A percentile compares a stretch with the other conserved stretches of the same genome.
Conservation (phyloP, 495 filamentous ascomycete species). For the Apiosordaria backusii region DNA sequence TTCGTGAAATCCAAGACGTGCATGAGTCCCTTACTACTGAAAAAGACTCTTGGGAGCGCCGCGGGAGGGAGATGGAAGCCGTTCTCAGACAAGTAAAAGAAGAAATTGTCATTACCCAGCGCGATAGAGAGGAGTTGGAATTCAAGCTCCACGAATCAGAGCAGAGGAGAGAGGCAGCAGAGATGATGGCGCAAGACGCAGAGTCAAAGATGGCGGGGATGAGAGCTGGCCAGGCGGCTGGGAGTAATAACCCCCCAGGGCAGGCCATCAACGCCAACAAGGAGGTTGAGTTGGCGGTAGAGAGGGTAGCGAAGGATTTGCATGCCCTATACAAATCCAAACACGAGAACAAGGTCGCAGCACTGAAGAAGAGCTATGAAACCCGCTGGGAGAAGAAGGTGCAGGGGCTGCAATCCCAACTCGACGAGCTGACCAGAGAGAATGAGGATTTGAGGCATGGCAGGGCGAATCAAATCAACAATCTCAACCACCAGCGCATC, state of each 20-base stretch:
- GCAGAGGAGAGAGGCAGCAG: constrained; percentile 59
- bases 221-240: constrained; percentile 48
- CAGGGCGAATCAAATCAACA: constrained; percentile 59
- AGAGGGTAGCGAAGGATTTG: constrained; percentile 82
- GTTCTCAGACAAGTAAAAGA: constrained; percentile 74
- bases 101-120: constrained; percentile 72
- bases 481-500: constrained; percentile 49
- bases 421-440: constrained; percentile 64
- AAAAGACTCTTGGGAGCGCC: constrained; percentile 75
- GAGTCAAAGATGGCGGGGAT: constrained; percentile 70
- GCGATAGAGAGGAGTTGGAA: constrained; percentile 68
- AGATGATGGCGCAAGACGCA: constrained; percentile 64
- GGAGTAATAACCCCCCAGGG: constrained; percentile 23
- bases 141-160: constrained; percentile 72
- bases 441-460: constrained; percentile 68
- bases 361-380: constrained; percentile 93
- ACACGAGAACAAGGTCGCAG: constrained; percentile 90
- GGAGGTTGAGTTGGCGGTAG: constrained; percentile 83
- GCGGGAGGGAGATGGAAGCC: constrained; percentile 77
- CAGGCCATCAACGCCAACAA: constrained; percentile 32
- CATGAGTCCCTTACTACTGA: constrained; percentile 72
- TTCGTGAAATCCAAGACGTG: constrained; percentile 66
- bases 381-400: constrained; percentile 82
- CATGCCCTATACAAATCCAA: constrained; percentile 94
- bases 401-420: constrained; percentile 64